phyloP scores from a whole-genome alignment of 2,329 filamentous ascomycete species.

The Nothopassalora personata region DNA sequence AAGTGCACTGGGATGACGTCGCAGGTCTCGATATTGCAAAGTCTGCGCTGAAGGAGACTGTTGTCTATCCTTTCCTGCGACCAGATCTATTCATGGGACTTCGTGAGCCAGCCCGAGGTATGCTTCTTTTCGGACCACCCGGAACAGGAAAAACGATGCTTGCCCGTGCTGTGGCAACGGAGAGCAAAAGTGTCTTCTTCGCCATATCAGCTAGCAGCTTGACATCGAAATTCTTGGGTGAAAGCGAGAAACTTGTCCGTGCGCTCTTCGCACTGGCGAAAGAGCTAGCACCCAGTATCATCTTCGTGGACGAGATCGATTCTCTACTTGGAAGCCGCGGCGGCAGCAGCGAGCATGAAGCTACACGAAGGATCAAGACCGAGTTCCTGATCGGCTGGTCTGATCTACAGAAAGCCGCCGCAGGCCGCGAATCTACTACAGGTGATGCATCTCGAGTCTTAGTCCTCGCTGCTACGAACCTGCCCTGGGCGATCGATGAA shows the following conservation, averaged over 20 bases:
- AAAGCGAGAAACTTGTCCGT: conserved; percentile 92
- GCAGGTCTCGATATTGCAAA: conserved; percentile 88
- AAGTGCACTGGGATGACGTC: conserved; percentile 91
- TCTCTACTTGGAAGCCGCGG: conserved; percentile 80
- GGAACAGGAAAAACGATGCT: conserved; percentile 99
- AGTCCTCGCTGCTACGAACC: conserved; percentile 88
- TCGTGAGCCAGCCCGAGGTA: conserved; percentile 86
- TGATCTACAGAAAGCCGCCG: conserved; percentile 84
- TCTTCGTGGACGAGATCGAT: conserved; percentile 98
- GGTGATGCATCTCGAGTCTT: conserved; percentile 81
- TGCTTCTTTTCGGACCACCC: conserved; percentile 92
- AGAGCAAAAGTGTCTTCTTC: conserved; percentile 93
- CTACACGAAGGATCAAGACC: conserved; percentile 89
- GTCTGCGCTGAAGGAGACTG: conserved; percentile 84
- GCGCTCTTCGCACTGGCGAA: conserved; percentile 90
- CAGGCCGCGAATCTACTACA: conserved; percentile 68
- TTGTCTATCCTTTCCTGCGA: conserved; percentile 92
- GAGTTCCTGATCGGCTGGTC: conserved; percentile 98
- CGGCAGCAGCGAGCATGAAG: conserved; percentile 83
- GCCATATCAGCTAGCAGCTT: conserved; percentile 91
- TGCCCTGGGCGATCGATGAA: conserved; percentile 97
- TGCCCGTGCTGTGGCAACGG: conserved; percentile 86
- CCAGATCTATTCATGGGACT: conserved; percentile 95
- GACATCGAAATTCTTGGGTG: conserved; percentile 92
- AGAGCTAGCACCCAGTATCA: conserved; percentile 84